These are phyloP conservation scores for Solanum habrochaites DNA, from an alignment of 257 asterid species.

Conservation along the genomic window DNA sequence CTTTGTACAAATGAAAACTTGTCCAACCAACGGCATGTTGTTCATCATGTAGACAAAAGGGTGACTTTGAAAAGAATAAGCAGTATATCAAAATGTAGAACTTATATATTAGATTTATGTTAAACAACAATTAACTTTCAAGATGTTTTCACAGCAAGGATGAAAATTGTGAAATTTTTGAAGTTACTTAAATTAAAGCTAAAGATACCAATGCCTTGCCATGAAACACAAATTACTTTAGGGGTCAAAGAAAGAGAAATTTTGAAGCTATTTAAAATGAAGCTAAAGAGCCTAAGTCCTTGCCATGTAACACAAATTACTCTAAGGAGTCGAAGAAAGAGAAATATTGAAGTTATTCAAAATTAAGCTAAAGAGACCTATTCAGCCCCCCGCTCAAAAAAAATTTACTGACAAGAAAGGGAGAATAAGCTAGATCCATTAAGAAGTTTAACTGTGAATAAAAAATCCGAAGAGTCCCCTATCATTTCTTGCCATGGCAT, in stretches of 20 bases:
- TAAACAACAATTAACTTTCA: no score
- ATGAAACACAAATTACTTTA: neutral
- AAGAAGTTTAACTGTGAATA: constrained; percentile 63
- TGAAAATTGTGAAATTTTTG: no score
- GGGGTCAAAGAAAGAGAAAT: neutral
- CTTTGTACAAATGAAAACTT: neutral
- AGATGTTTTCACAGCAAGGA: no score
- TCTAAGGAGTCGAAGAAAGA: neutral
- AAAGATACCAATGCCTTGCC: neutral
- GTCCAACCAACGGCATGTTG: neutral
- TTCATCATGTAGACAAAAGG: neutral
- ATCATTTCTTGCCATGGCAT: constrained; percentile 72
- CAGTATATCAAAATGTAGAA: neutral
- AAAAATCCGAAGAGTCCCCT: constrained; percentile 96
- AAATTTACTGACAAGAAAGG: neutral
- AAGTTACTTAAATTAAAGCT: neutral
- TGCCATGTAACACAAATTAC: neutral
- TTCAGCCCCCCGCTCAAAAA: neutral
- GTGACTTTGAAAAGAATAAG: neutral
- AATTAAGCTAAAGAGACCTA: neutral
- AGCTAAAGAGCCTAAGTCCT: neutral
- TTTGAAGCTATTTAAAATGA: neutral
- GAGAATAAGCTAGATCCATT: neutral
- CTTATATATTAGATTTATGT: neutral
- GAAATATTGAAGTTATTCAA: neutral